Percentiles rank a stretch among this genome's conserved stretches.
Conservation (phyloP, 768 basidiomycete species). For the Hemileccinum impolitum region DNA sequence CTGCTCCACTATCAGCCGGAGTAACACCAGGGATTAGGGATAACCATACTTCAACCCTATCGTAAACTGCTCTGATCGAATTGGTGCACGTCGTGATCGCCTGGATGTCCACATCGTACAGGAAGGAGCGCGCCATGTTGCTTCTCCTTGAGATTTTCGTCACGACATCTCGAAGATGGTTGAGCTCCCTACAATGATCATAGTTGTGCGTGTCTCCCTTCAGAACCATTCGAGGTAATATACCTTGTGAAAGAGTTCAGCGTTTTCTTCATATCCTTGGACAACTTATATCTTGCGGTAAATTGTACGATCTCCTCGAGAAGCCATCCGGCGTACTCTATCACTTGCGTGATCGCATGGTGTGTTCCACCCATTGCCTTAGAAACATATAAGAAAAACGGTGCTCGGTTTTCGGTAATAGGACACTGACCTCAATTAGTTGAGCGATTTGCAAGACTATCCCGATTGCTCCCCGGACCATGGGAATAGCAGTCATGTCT, state of each 20-base stretch:
- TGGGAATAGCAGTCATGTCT: constrained; percentile 1
- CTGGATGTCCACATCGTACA: constrained; percentile 9
- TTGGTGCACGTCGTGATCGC: constrained; percentile 5
- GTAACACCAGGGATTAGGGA: not conserved
- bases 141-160: constrained; percentile 3
- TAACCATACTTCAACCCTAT: constrained; percentile 6
- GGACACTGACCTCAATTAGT: constrained; percentile 5
- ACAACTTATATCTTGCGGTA: not conserved
- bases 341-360: constrained; percentile 11
- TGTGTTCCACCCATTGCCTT: constrained; percentile 13
- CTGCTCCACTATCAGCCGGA: constrained; percentile 1
- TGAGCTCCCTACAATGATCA: constrained; percentile 4
- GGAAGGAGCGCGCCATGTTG: not conserved
- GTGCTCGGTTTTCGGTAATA: no score
- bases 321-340: constrained; percentile 13
- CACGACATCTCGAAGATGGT: constrained; percentile 6
- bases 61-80: constrained; percentile 9
- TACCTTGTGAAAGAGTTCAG: constrained; percentile 7
- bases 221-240: not conserved
- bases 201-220: no score
- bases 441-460: constrained; percentile 8
- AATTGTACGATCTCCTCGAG: constrained; percentile 9
- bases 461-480: constrained; percentile 10
- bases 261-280: constrained; percentile 3
- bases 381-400: not conserved